These are phyloP conservation scores for Leccinum imitatum DNA, from an alignment of 768 basidiomycete genomes.

Conservation along the genomic window DNA sequence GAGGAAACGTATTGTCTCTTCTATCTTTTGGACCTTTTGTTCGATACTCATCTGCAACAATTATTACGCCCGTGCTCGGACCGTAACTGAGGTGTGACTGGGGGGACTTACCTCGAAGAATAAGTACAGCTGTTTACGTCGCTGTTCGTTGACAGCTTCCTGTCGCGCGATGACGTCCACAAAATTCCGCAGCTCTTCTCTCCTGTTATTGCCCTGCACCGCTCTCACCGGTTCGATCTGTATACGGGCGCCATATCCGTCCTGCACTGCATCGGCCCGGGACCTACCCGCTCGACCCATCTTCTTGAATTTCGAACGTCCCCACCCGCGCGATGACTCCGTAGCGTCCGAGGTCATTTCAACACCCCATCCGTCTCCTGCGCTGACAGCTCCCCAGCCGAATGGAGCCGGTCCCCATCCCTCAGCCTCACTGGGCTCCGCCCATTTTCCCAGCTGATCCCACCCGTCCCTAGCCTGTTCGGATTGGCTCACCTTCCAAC, in stretches of 20 bases:
- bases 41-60: slow-evolving; percentile 52
- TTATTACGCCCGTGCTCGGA: neutral
- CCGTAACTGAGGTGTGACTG: neutral
- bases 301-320: slow-evolving; percentile 2
- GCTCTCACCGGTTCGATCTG: neutral
- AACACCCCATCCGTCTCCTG: slow-evolving; percentile 15
- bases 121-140: slow-evolving; percentile 45
- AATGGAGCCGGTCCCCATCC: slow-evolving; percentile 12
- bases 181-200: slow-evolving; percentile 34
- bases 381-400: slow-evolving; percentile 13
- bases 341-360: slow-evolving; percentile 23
- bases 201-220: slow-evolving; percentile 2
- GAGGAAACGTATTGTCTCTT: slow-evolving; percentile 46
- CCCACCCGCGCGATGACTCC: slow-evolving; percentile 23
- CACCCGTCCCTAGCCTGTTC: slow-evolving; percentile 1
- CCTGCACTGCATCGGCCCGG: neutral
- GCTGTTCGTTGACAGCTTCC: slow-evolving; percentile 38
- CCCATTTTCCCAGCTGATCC: neutral
- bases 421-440: neutral
- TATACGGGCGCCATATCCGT: slow-evolving; percentile 1
- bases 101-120: slow-evolving; percentile 46
- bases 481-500: slow-evolving; percentile 12
- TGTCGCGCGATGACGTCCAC: slow-evolving; percentile 47
- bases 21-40: slow-evolving; percentile 51
- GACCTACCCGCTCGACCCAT: neutral